Base-by-base conservation (phyloP, 805 yeast genomes). In the Candida manassasensis region DNA sequence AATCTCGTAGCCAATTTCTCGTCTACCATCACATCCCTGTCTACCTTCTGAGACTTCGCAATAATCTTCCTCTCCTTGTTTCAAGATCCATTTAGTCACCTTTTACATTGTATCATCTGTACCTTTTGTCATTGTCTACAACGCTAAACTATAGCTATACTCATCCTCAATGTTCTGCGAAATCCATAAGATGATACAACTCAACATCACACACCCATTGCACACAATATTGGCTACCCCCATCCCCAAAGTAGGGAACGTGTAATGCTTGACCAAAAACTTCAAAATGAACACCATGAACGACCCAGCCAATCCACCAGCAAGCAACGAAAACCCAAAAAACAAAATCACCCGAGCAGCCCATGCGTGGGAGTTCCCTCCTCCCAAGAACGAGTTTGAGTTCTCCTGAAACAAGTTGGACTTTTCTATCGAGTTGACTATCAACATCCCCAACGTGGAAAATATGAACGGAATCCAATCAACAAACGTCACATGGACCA, bases 401-500 rank as follows among this genome's bases (percentile, higher is more conserved):
- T 55, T 58, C 46, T 59, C 64, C 47, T 52, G 50, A 48, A 71
- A 71, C 67, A 79, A 66, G 36, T 77, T 75, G 27, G 78, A 64
- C 54, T 82, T 82, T 47, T 82, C 89, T 27, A 83, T 80, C 19
- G 82, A 72, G 47, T 81, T 83, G 43, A 83, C 78, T 38, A 88
- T 80, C 28, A 89, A 64, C 86, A 89, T 89, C 2, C 98, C 98
- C 22, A 88, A 57, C 0, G 94, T 77, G 5, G 95, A 81, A 47
- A 96, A 84, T 19, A 90, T 73, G 44, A 84, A 79, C 3, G 98
- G 98, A 34, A 93, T 77, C 98, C 98, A 90, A 62, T 90, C 98
- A 27, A 86, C 81, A 53, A 90, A 85, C 4, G 90, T 79, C 19
- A 93, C 86, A 55, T 90, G 97, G 5, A 88, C 86, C 29, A 69